Evolutionary conservation across 768 basidiomycete genomes (phyloP).

Genomic region (Suillus sp.): DNA sequence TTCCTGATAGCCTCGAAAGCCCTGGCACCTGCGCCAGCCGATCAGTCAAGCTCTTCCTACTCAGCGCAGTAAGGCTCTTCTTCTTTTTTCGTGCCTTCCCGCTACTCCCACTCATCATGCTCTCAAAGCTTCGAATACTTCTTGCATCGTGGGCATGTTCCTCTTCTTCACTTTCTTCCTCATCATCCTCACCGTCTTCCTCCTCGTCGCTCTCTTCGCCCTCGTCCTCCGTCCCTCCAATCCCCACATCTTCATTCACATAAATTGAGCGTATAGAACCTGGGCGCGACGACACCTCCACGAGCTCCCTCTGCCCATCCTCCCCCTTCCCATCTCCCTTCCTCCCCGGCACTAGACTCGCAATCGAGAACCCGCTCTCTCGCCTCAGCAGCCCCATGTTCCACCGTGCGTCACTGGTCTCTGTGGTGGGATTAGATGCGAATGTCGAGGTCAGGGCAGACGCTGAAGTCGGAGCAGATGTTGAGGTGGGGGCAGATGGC

Average conservation of each 20-base stretch:
- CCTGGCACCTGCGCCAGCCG: conserved; percentile 79
- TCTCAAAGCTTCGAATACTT: conserved; percentile 87
- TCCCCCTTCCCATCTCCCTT: conserved; percentile 18
- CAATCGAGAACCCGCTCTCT: conserved; percentile 83
- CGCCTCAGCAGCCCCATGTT: conserved; percentile 70
- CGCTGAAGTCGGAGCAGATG: conserved; percentile 20
- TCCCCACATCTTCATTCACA: conserved; percentile 12
- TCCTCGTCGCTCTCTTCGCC: conserved; percentile 29
- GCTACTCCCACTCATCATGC: conserved; percentile 64
- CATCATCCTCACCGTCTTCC: conserved; percentile 40
- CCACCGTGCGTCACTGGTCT: conserved; percentile 34
- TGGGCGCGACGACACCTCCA: conserved; percentile 54
- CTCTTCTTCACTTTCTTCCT: conserved; percentile 40
- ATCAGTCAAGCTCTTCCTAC: conserved; percentile 76
- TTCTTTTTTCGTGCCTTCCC: conserved; percentile 27
- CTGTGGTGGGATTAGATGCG: conserved; percentile 7
- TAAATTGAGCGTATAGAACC: conserved; percentile 44
- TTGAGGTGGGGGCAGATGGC: conserved; percentile 40
- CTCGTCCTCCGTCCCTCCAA: conserved; percentile 29
- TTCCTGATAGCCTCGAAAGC: conserved; percentile 44
- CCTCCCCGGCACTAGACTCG: conserved; percentile 61
- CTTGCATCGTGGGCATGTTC: conserved; percentile 54
- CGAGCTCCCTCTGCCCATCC: conserved; percentile 53
- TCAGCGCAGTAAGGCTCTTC: conserved; percentile 25
- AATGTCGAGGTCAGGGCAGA: conserved; percentile 30